Evolutionary conservation across 2,329 filamentous ascomycete species (phyloP).

Genomic region (Ophiocordyceps australis): DNA sequence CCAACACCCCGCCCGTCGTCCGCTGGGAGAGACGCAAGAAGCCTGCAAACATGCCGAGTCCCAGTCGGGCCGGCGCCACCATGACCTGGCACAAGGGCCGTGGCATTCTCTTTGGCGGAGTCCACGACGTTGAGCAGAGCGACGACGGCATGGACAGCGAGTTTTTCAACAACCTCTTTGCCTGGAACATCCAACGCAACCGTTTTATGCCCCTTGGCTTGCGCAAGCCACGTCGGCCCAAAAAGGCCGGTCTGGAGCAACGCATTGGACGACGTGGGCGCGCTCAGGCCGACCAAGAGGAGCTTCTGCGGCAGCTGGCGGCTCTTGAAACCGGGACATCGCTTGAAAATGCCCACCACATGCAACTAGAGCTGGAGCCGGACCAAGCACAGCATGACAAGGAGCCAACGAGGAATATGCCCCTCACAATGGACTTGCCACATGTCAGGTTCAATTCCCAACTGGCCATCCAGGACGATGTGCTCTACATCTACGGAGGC

Average conservation of each 20-base stretch:
- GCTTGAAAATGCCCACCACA: slow-evolving; percentile 31
- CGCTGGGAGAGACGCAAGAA: slow-evolving; percentile 90
- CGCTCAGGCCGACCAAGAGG: slow-evolving; percentile 80
- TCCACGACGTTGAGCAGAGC: slow-evolving; percentile 79
- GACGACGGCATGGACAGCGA: slow-evolving; percentile 95
- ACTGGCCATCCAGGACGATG: slow-evolving; percentile 78
- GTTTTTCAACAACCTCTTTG: slow-evolving; percentile 84
- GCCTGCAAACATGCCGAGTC: slow-evolving; percentile 74
- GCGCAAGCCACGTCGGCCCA: slow-evolving; percentile 51
- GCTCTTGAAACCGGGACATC: slow-evolving; percentile 62
- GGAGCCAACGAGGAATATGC: slow-evolving; percentile 40
- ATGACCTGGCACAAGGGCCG: slow-evolving; percentile 91
- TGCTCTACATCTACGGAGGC: slow-evolving; percentile 85
- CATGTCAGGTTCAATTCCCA: slow-evolving; percentile 85
- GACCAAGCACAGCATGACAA: slow-evolving; percentile 36
- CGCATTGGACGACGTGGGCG: slow-evolving; percentile 46
- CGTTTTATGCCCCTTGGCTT: slow-evolving; percentile 75
- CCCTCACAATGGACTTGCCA: slow-evolving; percentile 64
- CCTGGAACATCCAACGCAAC: slow-evolving; percentile 92
- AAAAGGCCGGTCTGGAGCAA: slow-evolving; percentile 36
- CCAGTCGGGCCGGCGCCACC: slow-evolving; percentile 69
- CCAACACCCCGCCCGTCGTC: slow-evolving; percentile 50
- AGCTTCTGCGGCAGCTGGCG: slow-evolving; percentile 71
- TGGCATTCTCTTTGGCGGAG: slow-evolving; percentile 84
- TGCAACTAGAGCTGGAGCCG: slow-evolving; percentile 30